These are phyloP conservation scores for Podospora pseudoanserina DNA, from an alignment of 495 filamentous ascomycete species.

Conservation along the genomic window DNA sequence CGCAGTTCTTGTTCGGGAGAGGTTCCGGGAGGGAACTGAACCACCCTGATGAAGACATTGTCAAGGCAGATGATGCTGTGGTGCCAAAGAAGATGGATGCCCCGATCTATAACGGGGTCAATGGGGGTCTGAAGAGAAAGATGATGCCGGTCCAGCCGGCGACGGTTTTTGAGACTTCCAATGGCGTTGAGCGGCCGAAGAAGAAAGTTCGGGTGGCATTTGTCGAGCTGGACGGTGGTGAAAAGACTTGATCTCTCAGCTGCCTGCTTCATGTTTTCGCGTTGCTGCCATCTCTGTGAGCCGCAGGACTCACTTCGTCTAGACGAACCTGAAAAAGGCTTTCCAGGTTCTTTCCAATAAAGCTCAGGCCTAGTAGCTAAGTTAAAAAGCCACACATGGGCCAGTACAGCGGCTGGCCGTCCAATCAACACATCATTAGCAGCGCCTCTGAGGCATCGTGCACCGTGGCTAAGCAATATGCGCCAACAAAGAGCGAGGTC, in stretches of 20 bases:
- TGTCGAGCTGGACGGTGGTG: neutral
- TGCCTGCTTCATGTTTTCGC: neutral
- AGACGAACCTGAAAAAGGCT: neutral
- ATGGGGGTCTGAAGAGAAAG: neutral
- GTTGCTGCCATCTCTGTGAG: neutral
- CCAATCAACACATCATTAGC: neutral
- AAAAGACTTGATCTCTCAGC: neutral
- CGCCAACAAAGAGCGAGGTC: neutral
- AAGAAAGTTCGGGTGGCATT: slow-evolving; percentile 1
- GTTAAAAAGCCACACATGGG: neutral
- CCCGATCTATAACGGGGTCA: neutral
- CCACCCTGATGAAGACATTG: slow-evolving; percentile 38
- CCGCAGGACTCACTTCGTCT: neutral
- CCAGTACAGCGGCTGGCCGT: neutral
- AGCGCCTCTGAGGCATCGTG: neutral
- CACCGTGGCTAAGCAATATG: neutral
- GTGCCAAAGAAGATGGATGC: neutral
- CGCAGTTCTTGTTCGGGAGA: slow-evolving; percentile 60
- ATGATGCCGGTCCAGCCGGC: neutral
- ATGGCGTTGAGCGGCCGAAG: neutral
- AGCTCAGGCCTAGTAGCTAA: neutral
- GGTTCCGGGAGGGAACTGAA: slow-evolving; percentile 32
- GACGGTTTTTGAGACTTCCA: neutral
- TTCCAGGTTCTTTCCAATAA: neutral
- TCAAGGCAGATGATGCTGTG: slow-evolving; percentile 13